Percentiles rank a stretch among this genome's conserved stretches.
Evolutionary conservation across 805 yeast species (phyloP).

Genomic region (Schizosaccharomyces pombe): ASM294v3 CU329670.1:642001-642500

Average conservation of each 20-base stretch:
- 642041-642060: not conserved
- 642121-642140: not conserved
- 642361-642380: not conserved
- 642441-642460: not conserved
- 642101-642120: not conserved
- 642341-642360: not conserved
- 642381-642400: not conserved
- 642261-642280: not conserved
- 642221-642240: not conserved
- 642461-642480: not conserved
- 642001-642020: not conserved
- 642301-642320: not conserved
- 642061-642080: not conserved
- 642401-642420: not conserved
- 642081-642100: not conserved
- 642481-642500: not conserved
- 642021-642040: not conserved
- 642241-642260: not conserved
- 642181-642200: not conserved
- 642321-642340: not conserved
- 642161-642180: not conserved
- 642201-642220: not conserved
- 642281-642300: not conserved
- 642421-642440: not conserved
- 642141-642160: too few relatives aligned